A percentile compares a stretch with the other conserved stretches of the same genome.
Conservation (phyloP, 441 rosid genomes). For the Jatropha multifida region DNA sequence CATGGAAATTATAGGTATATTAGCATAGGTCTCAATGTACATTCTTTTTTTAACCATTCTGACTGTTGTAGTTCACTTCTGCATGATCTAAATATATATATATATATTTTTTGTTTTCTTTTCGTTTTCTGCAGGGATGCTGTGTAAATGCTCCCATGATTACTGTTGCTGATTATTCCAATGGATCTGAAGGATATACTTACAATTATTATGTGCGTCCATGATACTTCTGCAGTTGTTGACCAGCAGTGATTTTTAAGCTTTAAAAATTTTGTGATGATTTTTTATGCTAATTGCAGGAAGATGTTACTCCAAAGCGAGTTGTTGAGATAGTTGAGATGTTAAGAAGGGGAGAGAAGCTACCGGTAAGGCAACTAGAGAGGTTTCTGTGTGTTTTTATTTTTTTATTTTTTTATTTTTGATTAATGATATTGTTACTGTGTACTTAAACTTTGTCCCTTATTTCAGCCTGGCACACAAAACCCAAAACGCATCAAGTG, state of each 20-base stretch:
- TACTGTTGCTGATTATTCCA: conserved; percentile 95
- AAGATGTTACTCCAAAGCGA: conserved; percentile 87
- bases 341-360: conserved; percentile 89
- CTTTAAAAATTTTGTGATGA: conserved; percentile 6
- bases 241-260: conserved; percentile 3
- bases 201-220: conserved; percentile 86
- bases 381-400: not conserved
- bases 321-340: conserved; percentile 91
- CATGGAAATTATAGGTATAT: not conserved
- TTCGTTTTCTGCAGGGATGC: conserved; percentile 67
- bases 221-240: conserved; percentile 12
- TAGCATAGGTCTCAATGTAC: not conserved
- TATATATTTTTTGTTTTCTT: conserved; percentile 10
- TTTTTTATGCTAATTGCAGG: conserved; percentile 55
- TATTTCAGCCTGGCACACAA: conserved; percentile 88
- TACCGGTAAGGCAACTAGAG: conserved; percentile 53
- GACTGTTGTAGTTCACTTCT: not conserved
- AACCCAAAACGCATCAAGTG: conserved; percentile 73
- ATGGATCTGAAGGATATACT: conserved; percentile 93
- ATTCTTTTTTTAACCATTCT: not conserved
- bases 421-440: not conserved
- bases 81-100: not conserved
- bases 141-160: conserved; percentile 99
- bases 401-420: not conserved
- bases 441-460: conserved; percentile 5